Evolutionary conservation across 495 filamentous ascomycete species (phyloP).

Genomic region (Lindgomyces ingoldianus): DNA sequence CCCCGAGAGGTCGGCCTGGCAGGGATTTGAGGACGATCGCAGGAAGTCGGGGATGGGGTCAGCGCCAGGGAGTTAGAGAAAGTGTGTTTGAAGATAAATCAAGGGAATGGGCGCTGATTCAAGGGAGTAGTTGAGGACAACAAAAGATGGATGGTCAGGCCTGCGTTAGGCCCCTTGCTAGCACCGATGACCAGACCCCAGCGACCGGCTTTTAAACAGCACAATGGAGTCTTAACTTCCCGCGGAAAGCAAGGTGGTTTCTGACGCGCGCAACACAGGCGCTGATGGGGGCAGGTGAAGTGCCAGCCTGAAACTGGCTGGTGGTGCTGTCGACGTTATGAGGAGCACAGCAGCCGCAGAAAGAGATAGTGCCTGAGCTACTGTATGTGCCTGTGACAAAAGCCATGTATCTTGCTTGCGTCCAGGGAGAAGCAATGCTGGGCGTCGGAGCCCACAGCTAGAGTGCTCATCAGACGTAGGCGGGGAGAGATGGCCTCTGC

Average conservation of each 20-base stretch:
- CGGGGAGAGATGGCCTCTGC: conserved; percentile 22
- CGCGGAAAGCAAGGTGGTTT: conserved; percentile 12
- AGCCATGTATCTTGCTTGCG: conserved; percentile 28
- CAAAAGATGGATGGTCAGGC: conserved; percentile 17
- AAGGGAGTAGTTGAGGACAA: conserved; percentile 23
- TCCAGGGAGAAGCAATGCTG: conserved; percentile 22
- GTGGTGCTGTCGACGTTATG: conserved; percentile 25
- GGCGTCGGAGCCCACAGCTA: conserved; percentile 22
- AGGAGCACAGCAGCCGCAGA: conserved; percentile 33
- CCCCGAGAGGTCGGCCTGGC: conserved; percentile 15
- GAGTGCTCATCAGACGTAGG: conserved; percentile 24
- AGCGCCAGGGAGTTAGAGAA: conserved; percentile 12
- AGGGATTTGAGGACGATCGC: conserved; percentile 30
- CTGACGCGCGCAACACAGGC: conserved; percentile 23
- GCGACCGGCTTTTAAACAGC: conserved; percentile 30
- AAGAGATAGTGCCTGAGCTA: conserved; percentile 23
- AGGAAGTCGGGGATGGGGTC: conserved; percentile 9
- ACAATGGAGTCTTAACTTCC: conserved; percentile 20
- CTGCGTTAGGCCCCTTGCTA: conserved; percentile 35
- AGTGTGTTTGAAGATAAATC: conserved; percentile 26
- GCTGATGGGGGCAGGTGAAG: background rate
- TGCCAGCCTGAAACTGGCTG: conserved; percentile 31
- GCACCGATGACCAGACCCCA: conserved; percentile 26
- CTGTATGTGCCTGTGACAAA: conserved; percentile 30
- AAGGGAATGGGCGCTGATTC: conserved; percentile 15